Percentiles rank a stretch among this genome's conserved stretches.
Conservation (phyloP, 2,329 filamentous ascomycete genomes). For the Arthrobotrys megalospora region DNA sequence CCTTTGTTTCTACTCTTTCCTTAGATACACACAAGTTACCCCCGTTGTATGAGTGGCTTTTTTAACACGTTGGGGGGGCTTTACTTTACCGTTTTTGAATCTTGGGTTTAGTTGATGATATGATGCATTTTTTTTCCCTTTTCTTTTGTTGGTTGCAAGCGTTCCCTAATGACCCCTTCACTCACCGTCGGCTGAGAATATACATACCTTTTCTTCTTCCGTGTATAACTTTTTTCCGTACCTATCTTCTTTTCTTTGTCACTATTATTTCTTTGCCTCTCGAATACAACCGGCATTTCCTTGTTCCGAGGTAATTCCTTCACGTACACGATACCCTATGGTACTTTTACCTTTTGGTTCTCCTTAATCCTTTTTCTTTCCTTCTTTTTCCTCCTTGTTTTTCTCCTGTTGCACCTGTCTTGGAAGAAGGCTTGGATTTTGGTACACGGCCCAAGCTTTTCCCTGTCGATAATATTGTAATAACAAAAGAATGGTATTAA, state of each 20-base stretch:
- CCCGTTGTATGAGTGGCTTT: slow-evolving; percentile 23
- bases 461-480: slow-evolving; percentile 24
- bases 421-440: slow-evolving; percentile 1
- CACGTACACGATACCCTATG: slow-evolving; percentile 61
- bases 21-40: slow-evolving; percentile 35
- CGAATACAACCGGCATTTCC: slow-evolving; percentile 19
- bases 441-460: background rate
- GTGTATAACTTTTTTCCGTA: slow-evolving; percentile 32
- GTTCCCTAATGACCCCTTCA: slow-evolving; percentile 32
- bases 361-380: slow-evolving; percentile 20
- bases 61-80: slow-evolving; percentile 21
- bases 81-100: slow-evolving; percentile 26
- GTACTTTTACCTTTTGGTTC: slow-evolving; percentile 31
- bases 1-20: slow-evolving; percentile 15
- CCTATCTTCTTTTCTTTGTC: slow-evolving; percentile 20
- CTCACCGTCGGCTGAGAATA: slow-evolving; percentile 36
- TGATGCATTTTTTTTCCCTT: slow-evolving; percentile 22
- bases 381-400: background rate
- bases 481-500: slow-evolving; percentile 10
- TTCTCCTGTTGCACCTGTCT: background rate
- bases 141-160: slow-evolving; percentile 13
- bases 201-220: slow-evolving; percentile 29
- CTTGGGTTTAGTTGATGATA: slow-evolving; percentile 41
- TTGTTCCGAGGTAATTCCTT: slow-evolving; percentile 33
- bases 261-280: slow-evolving; percentile 13